Conservation (phyloP, 352 stramenopile genomes). For the Phytophthora melonis region DNA sequence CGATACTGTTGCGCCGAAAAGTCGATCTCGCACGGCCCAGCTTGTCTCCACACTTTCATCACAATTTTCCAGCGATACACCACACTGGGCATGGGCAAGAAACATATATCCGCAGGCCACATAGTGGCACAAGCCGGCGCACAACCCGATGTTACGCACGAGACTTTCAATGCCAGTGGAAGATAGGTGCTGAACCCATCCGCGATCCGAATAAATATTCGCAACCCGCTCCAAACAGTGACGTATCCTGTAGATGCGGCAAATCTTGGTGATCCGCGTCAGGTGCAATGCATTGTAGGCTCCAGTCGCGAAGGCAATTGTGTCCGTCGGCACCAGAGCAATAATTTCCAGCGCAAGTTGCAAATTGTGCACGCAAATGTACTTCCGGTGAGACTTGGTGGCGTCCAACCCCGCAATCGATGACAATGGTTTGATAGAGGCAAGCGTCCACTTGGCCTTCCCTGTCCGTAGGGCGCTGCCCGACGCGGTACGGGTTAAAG, state of each 20-base stretch:
- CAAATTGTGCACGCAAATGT: constrained; percentile 14
- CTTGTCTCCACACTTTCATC: constrained; percentile 55
- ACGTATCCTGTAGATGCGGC: constrained; percentile 56
- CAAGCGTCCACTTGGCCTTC: neutral
- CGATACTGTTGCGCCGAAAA: constrained; percentile 48
- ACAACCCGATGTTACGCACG: constrained; percentile 50
- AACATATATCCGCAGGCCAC: constrained; percentile 80
- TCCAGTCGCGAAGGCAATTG: constrained; percentile 45
- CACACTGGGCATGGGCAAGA: constrained; percentile 67
- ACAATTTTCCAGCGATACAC: constrained; percentile 62
- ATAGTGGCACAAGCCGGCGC: constrained; percentile 58
- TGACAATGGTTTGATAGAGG: neutral
- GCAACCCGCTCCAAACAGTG: constrained; percentile 56
- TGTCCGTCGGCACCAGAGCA: constrained; percentile 65
- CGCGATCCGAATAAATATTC: constrained; percentile 63
- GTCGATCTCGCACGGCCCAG: constrained; percentile 68
- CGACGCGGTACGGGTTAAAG: neutral
- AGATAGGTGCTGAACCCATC: constrained; percentile 59
- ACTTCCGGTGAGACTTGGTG: neutral
- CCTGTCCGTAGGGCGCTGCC: constrained; percentile 2
- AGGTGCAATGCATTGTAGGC: constrained; percentile 72
- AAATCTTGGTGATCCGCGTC: constrained; percentile 64
- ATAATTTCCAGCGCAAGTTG: constrained; percentile 60
- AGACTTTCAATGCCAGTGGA: constrained; percentile 71
- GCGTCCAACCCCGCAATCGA: neutral